Evolutionary conservation across 2,329 filamentous ascomycete genomes (phyloP).

Genomic region (Trichoderma simmonsii): DNA sequence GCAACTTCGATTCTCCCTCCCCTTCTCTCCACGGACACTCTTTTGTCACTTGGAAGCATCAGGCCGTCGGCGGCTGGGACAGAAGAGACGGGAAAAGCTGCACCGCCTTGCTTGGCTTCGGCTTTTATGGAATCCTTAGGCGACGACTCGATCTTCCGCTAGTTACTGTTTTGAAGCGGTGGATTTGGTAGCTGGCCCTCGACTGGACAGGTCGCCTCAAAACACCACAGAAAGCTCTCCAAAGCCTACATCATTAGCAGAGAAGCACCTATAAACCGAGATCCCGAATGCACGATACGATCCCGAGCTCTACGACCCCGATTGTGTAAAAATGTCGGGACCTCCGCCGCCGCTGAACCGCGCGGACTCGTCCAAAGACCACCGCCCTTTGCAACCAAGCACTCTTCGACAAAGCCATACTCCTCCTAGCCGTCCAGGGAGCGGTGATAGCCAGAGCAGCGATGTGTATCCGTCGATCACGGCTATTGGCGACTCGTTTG

Average conservation of each 20-base stretch:
- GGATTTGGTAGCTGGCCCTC: neutral
- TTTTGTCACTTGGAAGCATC: neutral
- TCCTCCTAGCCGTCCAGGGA: constrained; percentile 27
- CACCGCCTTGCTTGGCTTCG: neutral
- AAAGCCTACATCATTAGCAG: neutral
- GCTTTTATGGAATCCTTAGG: neutral
- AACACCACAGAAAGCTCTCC: neutral
- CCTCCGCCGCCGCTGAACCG: constrained; percentile 29
- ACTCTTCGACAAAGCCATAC: constrained; percentile 46
- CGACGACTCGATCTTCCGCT: neutral
- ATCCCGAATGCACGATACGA: constrained; percentile 10
- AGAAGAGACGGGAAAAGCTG: neutral
- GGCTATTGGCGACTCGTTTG: constrained; percentile 20
- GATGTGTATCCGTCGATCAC: constrained; percentile 15
- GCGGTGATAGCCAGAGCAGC: constrained; percentile 21
- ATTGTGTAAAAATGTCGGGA: constrained; percentile 22
- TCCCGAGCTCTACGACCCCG: neutral
- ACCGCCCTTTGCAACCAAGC: constrained; percentile 44
- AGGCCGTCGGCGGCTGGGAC: neutral
- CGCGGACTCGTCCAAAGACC: constrained; percentile 33
- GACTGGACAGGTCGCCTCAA: neutral
- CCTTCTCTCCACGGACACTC: neutral
- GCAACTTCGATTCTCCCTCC: neutral
- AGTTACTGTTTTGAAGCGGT: neutral
- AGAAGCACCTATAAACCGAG: neutral